A percentile compares a stretch with the other conserved stretches of the same genome.
These are phyloP conservation scores for Boletus hoseneyae DNA, from an alignment of 1,284 basidiomycete genomes.

Conservation along the genomic window DNA sequence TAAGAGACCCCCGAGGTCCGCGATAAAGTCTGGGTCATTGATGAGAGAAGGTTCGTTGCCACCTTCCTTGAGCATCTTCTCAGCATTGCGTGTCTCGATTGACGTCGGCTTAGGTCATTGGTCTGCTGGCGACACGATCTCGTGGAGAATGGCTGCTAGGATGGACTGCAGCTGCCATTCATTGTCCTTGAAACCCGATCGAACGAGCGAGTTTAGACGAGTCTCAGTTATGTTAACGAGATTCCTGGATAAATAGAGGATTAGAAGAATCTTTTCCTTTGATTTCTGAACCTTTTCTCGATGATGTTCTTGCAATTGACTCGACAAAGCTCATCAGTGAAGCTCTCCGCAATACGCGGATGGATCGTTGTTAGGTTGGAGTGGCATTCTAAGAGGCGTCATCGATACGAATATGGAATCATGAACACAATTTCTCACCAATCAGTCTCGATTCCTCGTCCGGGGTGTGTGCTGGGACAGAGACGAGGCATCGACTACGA, in stretches of 20 bases:
- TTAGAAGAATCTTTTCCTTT: constrained; percentile 27
- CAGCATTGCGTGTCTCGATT: constrained; percentile 11
- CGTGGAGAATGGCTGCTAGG: constrained; percentile 18
- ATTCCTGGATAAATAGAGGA: constrained; percentile 15
- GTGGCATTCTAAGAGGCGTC: constrained; percentile 15
- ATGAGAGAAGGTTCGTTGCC: constrained; percentile 15
- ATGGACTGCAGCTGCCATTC: constrained; percentile 12
- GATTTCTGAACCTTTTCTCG: constrained; percentile 23
- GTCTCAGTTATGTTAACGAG: constrained; percentile 15
- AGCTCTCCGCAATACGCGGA: constrained; percentile 19
- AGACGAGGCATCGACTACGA: constrained; percentile 16
- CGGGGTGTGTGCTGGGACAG: constrained; percentile 14
- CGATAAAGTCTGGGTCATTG: constrained; percentile 33
- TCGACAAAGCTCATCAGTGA: constrained; percentile 21
- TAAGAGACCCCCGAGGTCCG: constrained; percentile 21
- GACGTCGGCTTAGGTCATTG: constrained; percentile 12
- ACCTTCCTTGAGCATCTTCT: constrained; percentile 27
- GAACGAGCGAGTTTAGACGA: constrained; percentile 16
- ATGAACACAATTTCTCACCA: constrained; percentile 4
- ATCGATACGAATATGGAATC: neutral
- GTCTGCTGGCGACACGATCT: constrained; percentile 2
- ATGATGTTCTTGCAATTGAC: constrained; percentile 18
- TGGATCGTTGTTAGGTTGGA: constrained; percentile 15
- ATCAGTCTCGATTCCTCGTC: constrained; percentile 16
- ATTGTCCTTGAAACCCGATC: constrained; percentile 14